Percentiles rank a stretch among this genome's conserved stretches.
Evolutionary conservation across 1,284 basidiomycete species (phyloP).

Genomic region (Ustilago xerochloae): DNA sequence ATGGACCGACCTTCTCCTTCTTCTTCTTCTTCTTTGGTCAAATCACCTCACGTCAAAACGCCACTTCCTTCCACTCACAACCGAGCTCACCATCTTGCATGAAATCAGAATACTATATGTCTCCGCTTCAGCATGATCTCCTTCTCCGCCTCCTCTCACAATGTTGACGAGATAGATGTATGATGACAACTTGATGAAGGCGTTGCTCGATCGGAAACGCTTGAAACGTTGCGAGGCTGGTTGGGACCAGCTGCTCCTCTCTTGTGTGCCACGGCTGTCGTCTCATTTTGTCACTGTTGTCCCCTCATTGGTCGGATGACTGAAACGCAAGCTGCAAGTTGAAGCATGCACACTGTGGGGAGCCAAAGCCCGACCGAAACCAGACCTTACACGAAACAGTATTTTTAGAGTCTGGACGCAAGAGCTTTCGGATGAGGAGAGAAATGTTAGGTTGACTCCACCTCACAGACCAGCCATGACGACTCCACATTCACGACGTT

Average conservation of each 20-base stretch:
- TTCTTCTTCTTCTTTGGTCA: too few species aligned
- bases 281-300: too few species aligned
- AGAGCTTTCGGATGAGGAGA: neutral
- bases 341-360: neutral
- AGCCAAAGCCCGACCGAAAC: neutral
- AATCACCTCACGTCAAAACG: too few species aligned
- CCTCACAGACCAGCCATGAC: too few species aligned
- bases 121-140: neutral
- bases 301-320: neutral
- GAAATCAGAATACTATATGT: neutral
- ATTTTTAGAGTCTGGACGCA: neutral
- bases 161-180: too few species aligned
- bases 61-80: neutral
- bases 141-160: too few species aligned
- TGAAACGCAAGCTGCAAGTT: too few species aligned
- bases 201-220: too few species aligned
- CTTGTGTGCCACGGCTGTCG: neutral
- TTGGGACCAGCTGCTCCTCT: neutral
- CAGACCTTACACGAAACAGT: neutral
- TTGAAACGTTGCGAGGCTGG: too few species aligned
- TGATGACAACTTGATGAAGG: too few species aligned
- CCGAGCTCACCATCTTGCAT: slow-evolving; percentile 8
- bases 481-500: slow-evolving; percentile 24
- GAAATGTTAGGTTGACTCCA: too few species aligned
- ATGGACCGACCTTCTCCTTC: slow-evolving; percentile 19